phyloP scores from a whole-genome alignment of 1,139 yeast genomes.

The Tardiomyces digboiensis region DNA sequence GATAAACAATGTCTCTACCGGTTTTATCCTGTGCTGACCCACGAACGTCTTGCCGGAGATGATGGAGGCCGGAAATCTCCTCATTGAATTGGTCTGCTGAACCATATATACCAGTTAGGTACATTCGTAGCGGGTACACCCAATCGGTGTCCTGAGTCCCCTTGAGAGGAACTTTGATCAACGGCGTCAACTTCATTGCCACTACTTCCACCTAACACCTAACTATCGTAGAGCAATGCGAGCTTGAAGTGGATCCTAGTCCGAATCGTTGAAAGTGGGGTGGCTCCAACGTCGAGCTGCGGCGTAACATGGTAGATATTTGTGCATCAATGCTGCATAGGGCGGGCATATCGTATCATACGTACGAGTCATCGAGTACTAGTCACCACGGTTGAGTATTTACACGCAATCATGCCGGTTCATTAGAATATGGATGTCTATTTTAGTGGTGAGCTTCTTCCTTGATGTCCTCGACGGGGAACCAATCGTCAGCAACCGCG shows the following conservation, averaged over 20 bases:
- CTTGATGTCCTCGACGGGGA: slow-evolving; percentile 54
- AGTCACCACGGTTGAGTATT: neutral
- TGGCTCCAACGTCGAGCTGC: no score
- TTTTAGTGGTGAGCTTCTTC: slow-evolving; percentile 54
- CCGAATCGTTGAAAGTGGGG: no score
- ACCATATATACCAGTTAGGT: slow-evolving; percentile 58
- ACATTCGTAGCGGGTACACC: slow-evolving; percentile 50
- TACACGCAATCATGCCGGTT: slow-evolving; percentile 1
- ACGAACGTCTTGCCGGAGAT: slow-evolving; percentile 51
- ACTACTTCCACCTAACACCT: no score
- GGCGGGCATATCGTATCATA: no score
- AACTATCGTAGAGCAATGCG: no score
- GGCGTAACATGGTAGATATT: no score
- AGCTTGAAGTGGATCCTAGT: no score
- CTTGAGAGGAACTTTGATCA: slow-evolving; percentile 39
- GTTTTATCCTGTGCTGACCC: slow-evolving; percentile 34
- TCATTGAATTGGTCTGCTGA: slow-evolving; percentile 44
- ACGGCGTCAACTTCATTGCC: neutral
- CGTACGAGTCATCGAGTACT: no score
- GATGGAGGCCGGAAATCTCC: slow-evolving; percentile 47
- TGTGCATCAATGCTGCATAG: no score
- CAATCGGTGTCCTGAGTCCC: slow-evolving; percentile 56
- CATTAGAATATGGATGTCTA: slow-evolving; percentile 2
- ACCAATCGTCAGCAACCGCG: slow-evolving; percentile 52
- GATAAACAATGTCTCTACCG: slow-evolving; percentile 45